Conservation (phyloP, 345 rosid species). For the Salix exigua region DNA sequence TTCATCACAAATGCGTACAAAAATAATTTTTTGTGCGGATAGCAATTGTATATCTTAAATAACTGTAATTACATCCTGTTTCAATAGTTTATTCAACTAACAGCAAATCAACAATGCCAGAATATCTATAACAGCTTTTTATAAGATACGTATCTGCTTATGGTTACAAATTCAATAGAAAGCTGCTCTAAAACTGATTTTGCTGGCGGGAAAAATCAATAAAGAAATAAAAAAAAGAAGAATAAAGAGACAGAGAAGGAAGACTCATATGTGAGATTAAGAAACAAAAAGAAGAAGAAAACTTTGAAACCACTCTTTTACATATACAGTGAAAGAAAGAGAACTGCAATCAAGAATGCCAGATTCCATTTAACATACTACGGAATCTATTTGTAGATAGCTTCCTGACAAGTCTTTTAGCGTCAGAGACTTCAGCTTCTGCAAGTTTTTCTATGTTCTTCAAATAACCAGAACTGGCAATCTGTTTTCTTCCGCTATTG, state of each 20-base stretch:
- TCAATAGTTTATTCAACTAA: background rate
- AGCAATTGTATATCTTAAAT: background rate
- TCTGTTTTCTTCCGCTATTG: constrained; percentile 72
- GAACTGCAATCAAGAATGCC: constrained; percentile 50
- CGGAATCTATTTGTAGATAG: constrained; percentile 68
- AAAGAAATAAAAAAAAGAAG: background rate
- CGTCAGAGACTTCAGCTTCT: constrained; percentile 72
- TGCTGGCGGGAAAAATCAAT: constrained; percentile 2
- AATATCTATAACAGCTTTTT: constrained; percentile 31
- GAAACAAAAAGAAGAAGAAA: constrained; percentile 11
- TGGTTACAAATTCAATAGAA: constrained; percentile 35
- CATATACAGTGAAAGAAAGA: constrained; percentile 37
- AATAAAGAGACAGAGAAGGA: background rate
- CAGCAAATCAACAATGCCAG: constrained; percentile 10
- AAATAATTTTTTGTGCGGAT: background rate
- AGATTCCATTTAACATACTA: constrained; percentile 66
- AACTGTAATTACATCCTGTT: constrained; percentile 15
- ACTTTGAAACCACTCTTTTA: constrained; percentile 20
- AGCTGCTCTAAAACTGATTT: constrained; percentile 29
- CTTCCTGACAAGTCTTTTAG: constrained; percentile 77
- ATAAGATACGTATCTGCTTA: constrained; percentile 12
- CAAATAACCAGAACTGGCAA: constrained; percentile 63
- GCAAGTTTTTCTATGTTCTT: constrained; percentile 86
- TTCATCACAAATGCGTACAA: constrained; percentile 33
- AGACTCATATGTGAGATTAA: constrained; percentile 6